Evolutionary conservation across 164 flowering plant genomes (phyloP), one percentile per base, ranked within the genome.

Genomic region (Pachysandra terminalis): DNA sequence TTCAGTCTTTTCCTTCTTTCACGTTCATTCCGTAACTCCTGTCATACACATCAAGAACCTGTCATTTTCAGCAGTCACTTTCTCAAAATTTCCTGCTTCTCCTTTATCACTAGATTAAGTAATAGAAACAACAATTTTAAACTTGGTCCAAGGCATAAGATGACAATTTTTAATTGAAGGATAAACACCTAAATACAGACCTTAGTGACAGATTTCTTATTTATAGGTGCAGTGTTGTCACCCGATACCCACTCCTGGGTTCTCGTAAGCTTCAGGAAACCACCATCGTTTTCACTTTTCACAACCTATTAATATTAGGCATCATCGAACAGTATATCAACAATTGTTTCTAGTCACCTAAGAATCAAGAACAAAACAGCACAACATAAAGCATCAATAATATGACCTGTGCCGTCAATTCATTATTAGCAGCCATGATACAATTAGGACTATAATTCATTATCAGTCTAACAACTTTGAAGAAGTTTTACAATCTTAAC

Each of bases 231-330:
- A 69, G 79, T 57, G 19, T 59, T 59, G 45, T 77, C 85, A 60
- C 93, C 96, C 49, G 78, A 68, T 32, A 87, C 56, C 98, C 97
- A 93, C 58, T 89, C 88, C 22, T 76, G 77, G 40, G 91, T 88
- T 74, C 61, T 77, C 22, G 82, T 78, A 70, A 93, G 82, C 74
- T 93, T 93, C 81, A 93, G 67, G 73, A 86, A 87, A 4, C 96
- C 98, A 72, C 78, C 82, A 58, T 73, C 82, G 67, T 74, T 63
- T 55, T 85, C 85, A 61, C 68, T 74, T 62, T 63, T 82, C 19
- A 63, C 37, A 6, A 57, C 82, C 90, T 87, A 66, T 35, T 66
- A 32, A 67, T 35, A 41, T 62, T 13, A 56, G 27, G 27, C 26
- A 23, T 4, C 10, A 21, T 23, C 9, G 9, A 23, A 56, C 51